These are phyloP conservation scores for Ustilago loliicola DNA, from an alignment of 1,284 basidiomycete species.

Conservation along the genomic window DNA sequence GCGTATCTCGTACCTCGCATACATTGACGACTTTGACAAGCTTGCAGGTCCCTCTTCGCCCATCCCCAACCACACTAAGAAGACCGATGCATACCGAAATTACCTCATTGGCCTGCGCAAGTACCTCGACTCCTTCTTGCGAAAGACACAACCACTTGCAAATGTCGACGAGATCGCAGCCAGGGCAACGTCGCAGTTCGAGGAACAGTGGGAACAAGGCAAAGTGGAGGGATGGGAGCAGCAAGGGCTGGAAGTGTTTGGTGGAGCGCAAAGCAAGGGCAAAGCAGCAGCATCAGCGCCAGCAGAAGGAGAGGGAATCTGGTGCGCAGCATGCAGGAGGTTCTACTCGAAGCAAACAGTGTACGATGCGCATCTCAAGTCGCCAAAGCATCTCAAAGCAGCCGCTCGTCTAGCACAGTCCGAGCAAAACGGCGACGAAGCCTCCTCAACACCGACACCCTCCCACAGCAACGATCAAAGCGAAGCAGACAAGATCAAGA, in stretches of 20 bases:
- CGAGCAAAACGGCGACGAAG: conserved; percentile 2
- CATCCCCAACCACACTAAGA: conserved; percentile 59
- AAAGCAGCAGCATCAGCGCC: conserved; percentile 24
- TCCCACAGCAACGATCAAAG: not conserved
- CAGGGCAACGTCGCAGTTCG: conserved; percentile 80
- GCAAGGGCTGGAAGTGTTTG: conserved; percentile 70
- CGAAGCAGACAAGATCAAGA: conserved; percentile 43
- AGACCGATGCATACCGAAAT: conserved; percentile 57
- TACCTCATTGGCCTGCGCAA: conserved; percentile 76
- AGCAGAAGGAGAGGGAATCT: conserved; percentile 77
- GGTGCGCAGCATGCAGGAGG: conserved; percentile 96
- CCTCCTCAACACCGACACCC: not conserved
- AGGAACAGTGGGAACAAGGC: conserved; percentile 82
- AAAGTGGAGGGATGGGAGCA: conserved; percentile 82
- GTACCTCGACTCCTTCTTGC: conserved; percentile 88
- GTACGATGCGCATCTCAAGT: conserved; percentile 93
- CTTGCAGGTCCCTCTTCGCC: conserved; percentile 70
- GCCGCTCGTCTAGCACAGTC: conserved; percentile 78
- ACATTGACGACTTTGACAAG: conserved; percentile 77
- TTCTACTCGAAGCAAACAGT: conserved; percentile 96
- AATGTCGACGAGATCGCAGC: conserved; percentile 81
- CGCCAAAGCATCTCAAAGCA: conserved; percentile 94
- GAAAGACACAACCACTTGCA: conserved; percentile 87
- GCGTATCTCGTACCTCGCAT: conserved; percentile 91
- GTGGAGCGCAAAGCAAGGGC: conserved; percentile 61